Evolutionary conservation across 768 basidiomycete species (phyloP).

Genomic region (Tremella fuciformis): DNA sequence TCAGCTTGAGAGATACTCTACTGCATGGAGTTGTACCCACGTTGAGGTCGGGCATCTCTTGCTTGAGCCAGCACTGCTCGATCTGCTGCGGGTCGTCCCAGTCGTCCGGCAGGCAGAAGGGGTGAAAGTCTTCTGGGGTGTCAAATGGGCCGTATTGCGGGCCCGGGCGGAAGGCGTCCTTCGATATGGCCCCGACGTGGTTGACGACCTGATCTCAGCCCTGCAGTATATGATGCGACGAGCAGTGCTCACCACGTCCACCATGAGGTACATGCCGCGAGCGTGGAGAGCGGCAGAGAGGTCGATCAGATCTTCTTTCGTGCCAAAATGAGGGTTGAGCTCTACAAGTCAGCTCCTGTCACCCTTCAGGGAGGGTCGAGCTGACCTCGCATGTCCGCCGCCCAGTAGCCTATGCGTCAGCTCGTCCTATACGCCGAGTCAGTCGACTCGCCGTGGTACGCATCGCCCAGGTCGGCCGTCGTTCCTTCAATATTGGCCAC

Average conservation of each 20-base stretch:
- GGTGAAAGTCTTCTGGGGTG: slow-evolving; percentile 61
- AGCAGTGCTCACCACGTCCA: slow-evolving; percentile 44
- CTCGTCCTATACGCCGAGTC: too few relatives aligned
- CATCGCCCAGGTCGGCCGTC: slow-evolving; percentile 24
- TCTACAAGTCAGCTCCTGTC: slow-evolving; percentile 23
- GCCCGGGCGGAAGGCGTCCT: slow-evolving; percentile 59
- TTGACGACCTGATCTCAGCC: slow-evolving; percentile 61
- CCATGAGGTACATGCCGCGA: slow-evolving; percentile 52
- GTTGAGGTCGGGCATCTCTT: slow-evolving; percentile 58
- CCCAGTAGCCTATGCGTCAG: slow-evolving; percentile 42
- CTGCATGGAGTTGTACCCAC: neutral
- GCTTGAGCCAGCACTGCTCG: slow-evolving; percentile 58
- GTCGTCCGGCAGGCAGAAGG: slow-evolving; percentile 65
- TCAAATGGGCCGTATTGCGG: slow-evolving; percentile 34
- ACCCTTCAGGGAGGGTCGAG: neutral
- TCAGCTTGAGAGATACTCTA: slow-evolving; percentile 39
- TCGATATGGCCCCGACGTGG: slow-evolving; percentile 69
- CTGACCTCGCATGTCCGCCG: slow-evolving; percentile 41
- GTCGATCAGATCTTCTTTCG: slow-evolving; percentile 40
- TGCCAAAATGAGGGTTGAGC: slow-evolving; percentile 49
- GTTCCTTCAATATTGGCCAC: slow-evolving; percentile 48
- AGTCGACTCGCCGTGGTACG: slow-evolving; percentile 47
- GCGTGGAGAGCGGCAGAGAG: slow-evolving; percentile 45
- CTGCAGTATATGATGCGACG: neutral
- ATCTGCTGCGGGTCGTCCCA: slow-evolving; percentile 67